These are phyloP conservation scores for Magnusiomyces tetraspermus DNA, from an alignment of 1,139 yeast species.

Conservation along the genomic window DNA sequence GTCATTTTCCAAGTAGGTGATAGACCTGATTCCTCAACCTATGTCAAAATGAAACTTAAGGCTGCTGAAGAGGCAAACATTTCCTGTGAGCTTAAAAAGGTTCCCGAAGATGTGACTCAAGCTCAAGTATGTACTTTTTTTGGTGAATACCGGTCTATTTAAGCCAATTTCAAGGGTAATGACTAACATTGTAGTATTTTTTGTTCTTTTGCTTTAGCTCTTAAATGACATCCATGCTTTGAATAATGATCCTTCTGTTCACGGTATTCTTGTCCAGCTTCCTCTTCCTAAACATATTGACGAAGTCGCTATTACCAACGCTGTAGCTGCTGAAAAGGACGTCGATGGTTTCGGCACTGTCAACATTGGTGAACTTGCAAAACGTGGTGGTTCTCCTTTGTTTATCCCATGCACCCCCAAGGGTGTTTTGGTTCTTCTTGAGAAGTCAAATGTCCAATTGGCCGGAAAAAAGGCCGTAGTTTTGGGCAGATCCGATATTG, in stretches of 20 bases:
- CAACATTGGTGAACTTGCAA: conserved; percentile 87
- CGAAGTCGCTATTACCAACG: conserved; percentile 67
- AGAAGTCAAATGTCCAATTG: conserved; percentile 50
- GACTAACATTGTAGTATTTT: too few species aligned
- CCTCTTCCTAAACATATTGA: conserved; percentile 78
- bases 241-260: conserved; percentile 60
- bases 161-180: too few species aligned
- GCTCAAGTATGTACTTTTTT: conserved; percentile 25
- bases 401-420: conserved; percentile 95
- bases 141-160: too few species aligned
- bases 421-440: conserved; percentile 76
- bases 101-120: conserved; percentile 46
- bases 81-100: conserved; percentile 55
- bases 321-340: conserved; percentile 73
- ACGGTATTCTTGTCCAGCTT: conserved; percentile 85
- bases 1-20: conserved; percentile 84
- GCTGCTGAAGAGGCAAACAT: conserved; percentile 82
- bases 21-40: conserved; percentile 87
- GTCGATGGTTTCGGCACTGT: conserved; percentile 92
- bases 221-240: conserved; percentile 50
- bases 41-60: conserved; percentile 86
- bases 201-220: too few species aligned
- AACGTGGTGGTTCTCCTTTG: conserved; percentile 75
- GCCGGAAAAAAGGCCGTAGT: conserved; percentile 84
- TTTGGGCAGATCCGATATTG: conserved; percentile 91